These are phyloP conservation scores for Plasmodium yoelii DNA, from an alignment of 169 alveolate species.

Conservation along the genomic window DNA sequence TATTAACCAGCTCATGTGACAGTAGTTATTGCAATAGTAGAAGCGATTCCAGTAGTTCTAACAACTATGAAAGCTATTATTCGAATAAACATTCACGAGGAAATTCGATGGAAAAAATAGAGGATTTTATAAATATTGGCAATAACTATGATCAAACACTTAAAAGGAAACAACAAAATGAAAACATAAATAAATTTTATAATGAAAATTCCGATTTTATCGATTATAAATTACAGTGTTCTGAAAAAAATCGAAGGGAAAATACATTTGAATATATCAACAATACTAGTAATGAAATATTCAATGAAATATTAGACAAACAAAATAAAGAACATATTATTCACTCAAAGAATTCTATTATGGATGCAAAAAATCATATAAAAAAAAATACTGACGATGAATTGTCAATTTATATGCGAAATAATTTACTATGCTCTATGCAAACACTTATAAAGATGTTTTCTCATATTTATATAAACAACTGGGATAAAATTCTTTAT, in stretches of 20 bases:
- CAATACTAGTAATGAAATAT: not conserved
- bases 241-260: not conserved
- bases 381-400: slow-evolving; percentile 65
- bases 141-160: not conserved
- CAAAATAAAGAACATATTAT: not conserved
- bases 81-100: no score
- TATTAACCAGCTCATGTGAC: not conserved
- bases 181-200: not conserved
- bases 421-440: slow-evolving; percentile 43
- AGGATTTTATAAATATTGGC: not conserved
- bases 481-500: slow-evolving; percentile 68
- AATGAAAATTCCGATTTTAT: not conserved
- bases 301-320: not conserved
- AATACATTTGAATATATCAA: not conserved
- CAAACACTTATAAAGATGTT: slow-evolving; percentile 55
- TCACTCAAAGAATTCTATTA: not conserved
- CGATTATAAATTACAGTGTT: not conserved
- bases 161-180: not conserved
- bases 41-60: not conserved
- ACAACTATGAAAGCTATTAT: no score
- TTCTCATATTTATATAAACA: slow-evolving; percentile 68
- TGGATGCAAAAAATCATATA: not conserved
- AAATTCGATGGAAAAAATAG: not conserved
- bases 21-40: not conserved
- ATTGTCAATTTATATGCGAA: slow-evolving; percentile 34